Evolutionary conservation across 2,329 filamentous ascomycete species (phyloP), one percentile per base, ranked within the genome.

Genomic region (Cadophora malorum): DNA sequence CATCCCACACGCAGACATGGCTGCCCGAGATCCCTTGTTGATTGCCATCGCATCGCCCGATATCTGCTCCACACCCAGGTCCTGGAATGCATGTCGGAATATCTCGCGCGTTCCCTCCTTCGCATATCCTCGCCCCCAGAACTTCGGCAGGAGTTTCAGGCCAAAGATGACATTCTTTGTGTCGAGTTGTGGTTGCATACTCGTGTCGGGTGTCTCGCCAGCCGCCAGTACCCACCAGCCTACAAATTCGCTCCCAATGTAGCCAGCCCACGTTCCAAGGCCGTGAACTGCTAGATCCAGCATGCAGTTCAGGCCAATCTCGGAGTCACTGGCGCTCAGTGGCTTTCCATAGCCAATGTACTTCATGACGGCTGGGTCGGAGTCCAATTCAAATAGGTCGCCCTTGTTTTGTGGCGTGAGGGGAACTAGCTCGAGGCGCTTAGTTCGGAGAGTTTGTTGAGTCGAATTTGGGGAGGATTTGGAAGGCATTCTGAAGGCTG

Each of bases 111-210:
- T 47, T 16, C 38, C 58, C 23, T 61, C 58, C 58, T 61, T 61
- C 58, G 58, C 58, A 31, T 28, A 47, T 23, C 58, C 58, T 47
- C 38, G 58, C 21, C 58, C 58, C 58, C 58, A 61, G 41, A 61
- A 61, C 35, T 61, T 61, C 38, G 58, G 58, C 58, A 49, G n/a
- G 21, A 61, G 38, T n/a, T 31, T 61, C 23, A 61, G 25, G 58
- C 58, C 58, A 61, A 61, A 61, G 25, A 61, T 21, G 58, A 61
- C 58, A 25, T 49, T 61, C 58, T 61, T n/a, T 16, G 41, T 61
- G 38, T 61, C 58, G 58, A 45, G 21, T 31, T 61, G 58, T 21
- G 58, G 35, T 12, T 38, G 21, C 23, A 38, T 47, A 33, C 41
- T 31, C 45, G 12, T 47, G 38, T 41, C 55, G 14, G 55, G 19